A percentile compares a stretch with the other conserved stretches of the same genome.
Conservation (phyloP, 345 rosid genomes). For the Triadica sebifera region DNA sequence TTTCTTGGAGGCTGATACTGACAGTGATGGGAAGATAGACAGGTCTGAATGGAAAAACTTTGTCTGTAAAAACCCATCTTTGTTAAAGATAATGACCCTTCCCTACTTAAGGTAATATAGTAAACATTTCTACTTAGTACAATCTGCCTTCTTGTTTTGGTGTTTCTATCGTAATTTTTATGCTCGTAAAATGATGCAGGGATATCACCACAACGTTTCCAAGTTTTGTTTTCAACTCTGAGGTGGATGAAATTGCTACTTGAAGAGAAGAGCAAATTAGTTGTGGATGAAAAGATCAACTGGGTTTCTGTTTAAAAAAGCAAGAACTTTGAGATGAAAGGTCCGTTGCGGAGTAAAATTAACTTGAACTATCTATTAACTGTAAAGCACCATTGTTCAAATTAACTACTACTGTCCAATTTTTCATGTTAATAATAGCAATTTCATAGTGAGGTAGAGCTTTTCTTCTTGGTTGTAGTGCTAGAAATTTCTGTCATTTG, state of each 20-base stretch:
- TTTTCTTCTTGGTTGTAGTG: too few species aligned
- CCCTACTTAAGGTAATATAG: conserved; percentile 74
- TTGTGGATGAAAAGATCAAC: conserved; percentile 8
- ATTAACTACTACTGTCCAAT: not conserved
- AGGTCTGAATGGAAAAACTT: conserved; percentile 77
- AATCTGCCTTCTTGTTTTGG: not conserved
- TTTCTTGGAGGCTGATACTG: conserved; percentile 79
- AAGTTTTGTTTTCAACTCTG: conserved; percentile 88
- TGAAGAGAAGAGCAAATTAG: conserved; percentile 10
- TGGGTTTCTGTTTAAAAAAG: not conserved
- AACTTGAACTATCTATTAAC: not conserved
- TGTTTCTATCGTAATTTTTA: too few species aligned
- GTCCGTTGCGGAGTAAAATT: too few species aligned
- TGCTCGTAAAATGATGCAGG: conserved; percentile 43
- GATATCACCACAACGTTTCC: conserved; percentile 95
- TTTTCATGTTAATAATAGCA: too few species aligned
- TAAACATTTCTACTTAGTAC: not conserved
- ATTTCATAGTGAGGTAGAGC: too few species aligned
- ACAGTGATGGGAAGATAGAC: conserved; percentile 88
- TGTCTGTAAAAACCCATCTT: conserved; percentile 79
- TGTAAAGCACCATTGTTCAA: not conserved
- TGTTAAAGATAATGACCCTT: conserved; percentile 90
- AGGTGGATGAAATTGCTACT: conserved; percentile 86
- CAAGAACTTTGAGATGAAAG: not conserved
- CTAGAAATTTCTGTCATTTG: too few species aligned